These are phyloP conservation scores for Aspergillus ochraceus DNA, from an alignment of 2,329 filamentous ascomycete genomes.

Conservation along the genomic window DNA sequence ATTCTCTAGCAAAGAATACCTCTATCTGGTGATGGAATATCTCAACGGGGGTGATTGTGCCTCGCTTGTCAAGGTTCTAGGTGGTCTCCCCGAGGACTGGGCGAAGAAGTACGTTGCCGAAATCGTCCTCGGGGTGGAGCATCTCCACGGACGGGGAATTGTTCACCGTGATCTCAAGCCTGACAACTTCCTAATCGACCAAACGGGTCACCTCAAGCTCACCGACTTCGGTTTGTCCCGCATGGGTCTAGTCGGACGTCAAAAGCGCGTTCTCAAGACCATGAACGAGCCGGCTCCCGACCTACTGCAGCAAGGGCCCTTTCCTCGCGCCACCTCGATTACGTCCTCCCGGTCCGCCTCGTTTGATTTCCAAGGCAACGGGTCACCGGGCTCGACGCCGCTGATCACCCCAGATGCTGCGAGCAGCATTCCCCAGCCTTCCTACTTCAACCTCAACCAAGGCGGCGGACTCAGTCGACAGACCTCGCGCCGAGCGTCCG, in stretches of 20 bases:
- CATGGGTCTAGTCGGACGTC: conserved; percentile 94
- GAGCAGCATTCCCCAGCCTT: conserved; percentile 74
- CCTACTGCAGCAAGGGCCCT: conserved; percentile 86
- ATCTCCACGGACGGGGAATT: conserved; percentile 90
- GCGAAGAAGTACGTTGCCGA: conserved; percentile 96
- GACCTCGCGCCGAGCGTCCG: conserved; percentile 67
- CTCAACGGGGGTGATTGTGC: conserved; percentile 96
- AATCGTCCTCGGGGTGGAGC: conserved; percentile 93
- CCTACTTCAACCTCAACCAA: conserved; percentile 76
- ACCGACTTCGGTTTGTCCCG: conserved; percentile 96
- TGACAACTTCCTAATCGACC: conserved; percentile 95
- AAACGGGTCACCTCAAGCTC: conserved; percentile 92
- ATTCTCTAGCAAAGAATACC: conserved; percentile 97
- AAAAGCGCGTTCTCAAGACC: conserved; percentile 84
- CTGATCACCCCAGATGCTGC: conserved; percentile 77
- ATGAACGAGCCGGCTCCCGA: conserved; percentile 84
- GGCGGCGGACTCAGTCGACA: conserved; percentile 58
- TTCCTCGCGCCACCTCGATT: conserved; percentile 80
- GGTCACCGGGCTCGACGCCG: conserved; percentile 82
- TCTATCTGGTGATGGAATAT: conserved; percentile 99
- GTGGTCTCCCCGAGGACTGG: conserved; percentile 93
- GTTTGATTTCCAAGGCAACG: conserved; percentile 78
- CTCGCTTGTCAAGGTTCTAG: conserved; percentile 90
- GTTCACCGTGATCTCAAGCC: conserved; percentile 97
- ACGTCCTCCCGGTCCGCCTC: conserved; percentile 91